Percentiles rank a stretch among this genome's conserved stretches.
Evolutionary conservation across 495 filamentous ascomycete species (phyloP).

Genomic region (Neurospora cerealis): DNA sequence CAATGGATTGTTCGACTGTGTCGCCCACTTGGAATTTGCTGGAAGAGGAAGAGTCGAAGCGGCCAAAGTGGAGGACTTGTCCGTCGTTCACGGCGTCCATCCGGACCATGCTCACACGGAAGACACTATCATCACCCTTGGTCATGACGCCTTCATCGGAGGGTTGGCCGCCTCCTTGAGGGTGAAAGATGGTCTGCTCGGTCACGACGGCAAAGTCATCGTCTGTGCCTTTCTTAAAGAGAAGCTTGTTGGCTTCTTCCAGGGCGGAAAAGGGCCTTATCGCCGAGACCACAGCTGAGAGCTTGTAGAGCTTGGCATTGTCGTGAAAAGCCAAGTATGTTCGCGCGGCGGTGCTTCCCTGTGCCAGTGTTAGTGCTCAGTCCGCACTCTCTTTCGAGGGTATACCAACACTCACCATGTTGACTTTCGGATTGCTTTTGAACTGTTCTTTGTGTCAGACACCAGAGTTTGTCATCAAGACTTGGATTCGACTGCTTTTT

Average conservation of each 20-base stretch:
- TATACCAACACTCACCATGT: neutral
- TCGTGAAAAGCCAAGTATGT: slow-evolving; percentile 47
- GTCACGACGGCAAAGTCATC: slow-evolving; percentile 39
- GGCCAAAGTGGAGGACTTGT: slow-evolving; percentile 49
- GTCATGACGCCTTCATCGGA: slow-evolving; percentile 48
- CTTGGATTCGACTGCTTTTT: neutral
- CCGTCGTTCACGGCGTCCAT: slow-evolving; percentile 32
- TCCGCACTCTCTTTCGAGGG: neutral
- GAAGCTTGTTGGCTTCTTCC: slow-evolving; percentile 31
- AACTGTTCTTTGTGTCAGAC: neutral
- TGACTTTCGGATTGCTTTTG: neutral
- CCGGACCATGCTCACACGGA: slow-evolving; percentile 43
- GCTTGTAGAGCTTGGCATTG: slow-evolving; percentile 37
- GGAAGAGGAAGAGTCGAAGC: slow-evolving; percentile 23
- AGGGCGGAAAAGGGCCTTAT: slow-evolving; percentile 37
- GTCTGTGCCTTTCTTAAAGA: slow-evolving; percentile 40
- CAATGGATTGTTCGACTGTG: slow-evolving; percentile 38
- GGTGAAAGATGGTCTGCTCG: slow-evolving; percentile 53
- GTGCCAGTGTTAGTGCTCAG: neutral
- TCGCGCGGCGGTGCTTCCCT: slow-evolving; percentile 17
- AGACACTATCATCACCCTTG: slow-evolving; percentile 17
- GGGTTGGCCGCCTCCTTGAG: slow-evolving; percentile 58
- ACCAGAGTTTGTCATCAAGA: neutral
- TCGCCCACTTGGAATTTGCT: slow-evolving; percentile 26
- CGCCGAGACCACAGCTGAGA: slow-evolving; percentile 33